Base-by-base conservation (phyloP, 139 green algal species). In the Chlamydomonas sphaeroides region DNA sequence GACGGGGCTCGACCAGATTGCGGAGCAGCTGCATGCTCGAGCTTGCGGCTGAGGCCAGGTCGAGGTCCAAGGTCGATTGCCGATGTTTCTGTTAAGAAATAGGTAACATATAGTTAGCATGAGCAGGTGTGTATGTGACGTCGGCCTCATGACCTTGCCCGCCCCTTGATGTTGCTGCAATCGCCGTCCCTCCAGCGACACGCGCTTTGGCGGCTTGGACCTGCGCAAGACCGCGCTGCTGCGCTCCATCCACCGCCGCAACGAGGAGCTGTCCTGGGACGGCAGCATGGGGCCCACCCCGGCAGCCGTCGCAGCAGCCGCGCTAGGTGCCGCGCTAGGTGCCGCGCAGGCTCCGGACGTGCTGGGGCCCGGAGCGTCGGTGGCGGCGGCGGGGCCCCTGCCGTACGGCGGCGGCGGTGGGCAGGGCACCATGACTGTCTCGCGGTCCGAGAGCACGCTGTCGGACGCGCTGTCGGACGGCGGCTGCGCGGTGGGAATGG, bases 161-260 rank as follows among this genome's bases (percentile, higher is more conserved):
- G n/a, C n/a, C n/a, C n/a, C n/a, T n/a, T n/a, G n/a, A n/a, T n/a
- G n/a, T n/a, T n/a, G n/a, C n/a, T n/a, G n/a, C n/a, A n/a, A n/a
- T n/a, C n/a, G n/a, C n/a, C n/a, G n/a, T n/a, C n/a, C n/a, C 2
- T 73, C 82, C 39, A 74, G 51, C 53, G 82, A 87, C 66, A 41
- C 56, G 0, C 82, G 82, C 41, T 83, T 79, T 33, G 71, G 73
- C 5, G 69, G 68, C 18, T 30, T 74, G 36, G 84, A 88, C 84
- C 78, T 88, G 62, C 84, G 84, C 32, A 88, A 88, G 78, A 85
- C 84, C 2, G 84, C 84, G 20, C 78, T 88, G 39, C 61, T 88
- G 78, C 70, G 84, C 8, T 88, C 84, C 5, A 33, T 88, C 30
- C 73, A 61, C 0, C 61, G 75, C 1, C 61, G 75, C 1, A 56